Evolutionary conservation across 345 rosid species (phyloP).

Genomic region (Moringa oleifera): DNA sequence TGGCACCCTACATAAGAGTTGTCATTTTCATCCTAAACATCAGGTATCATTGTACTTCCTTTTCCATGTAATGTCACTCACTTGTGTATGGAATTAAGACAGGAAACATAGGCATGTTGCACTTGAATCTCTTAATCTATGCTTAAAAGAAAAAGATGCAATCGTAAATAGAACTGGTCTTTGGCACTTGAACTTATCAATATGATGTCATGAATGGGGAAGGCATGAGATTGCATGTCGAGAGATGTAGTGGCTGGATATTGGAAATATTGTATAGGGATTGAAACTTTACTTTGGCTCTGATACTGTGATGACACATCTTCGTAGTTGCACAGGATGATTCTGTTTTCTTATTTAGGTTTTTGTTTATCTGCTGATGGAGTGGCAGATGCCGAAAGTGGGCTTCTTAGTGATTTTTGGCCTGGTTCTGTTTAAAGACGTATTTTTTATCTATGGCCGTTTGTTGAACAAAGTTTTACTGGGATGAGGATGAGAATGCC

Average conservation of each 20-base stretch:
- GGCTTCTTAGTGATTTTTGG: background rate
- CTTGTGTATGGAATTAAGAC: background rate
- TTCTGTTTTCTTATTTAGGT: background rate
- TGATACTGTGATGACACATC: background rate
- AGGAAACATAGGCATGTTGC: background rate
- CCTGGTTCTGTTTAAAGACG: background rate
- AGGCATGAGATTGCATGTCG: background rate
- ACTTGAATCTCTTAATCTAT: background rate
- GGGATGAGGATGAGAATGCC: background rate
- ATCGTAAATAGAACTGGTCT: too few relatives aligned
- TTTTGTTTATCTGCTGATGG: background rate
- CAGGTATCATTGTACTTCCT: constrained; percentile 38
- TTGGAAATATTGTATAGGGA: background rate
- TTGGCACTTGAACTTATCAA: too few relatives aligned
- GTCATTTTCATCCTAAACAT: constrained; percentile 62
- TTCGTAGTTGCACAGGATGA: background rate
- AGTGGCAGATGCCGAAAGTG: background rate
- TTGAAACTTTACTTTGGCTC: background rate
- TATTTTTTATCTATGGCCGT: background rate
- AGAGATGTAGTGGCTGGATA: background rate
- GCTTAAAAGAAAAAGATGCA: background rate
- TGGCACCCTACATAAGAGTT: constrained; percentile 89
- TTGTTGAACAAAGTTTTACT: background rate
- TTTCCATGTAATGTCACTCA: background rate
- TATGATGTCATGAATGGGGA: background rate